Evolutionary conservation across 176 grass and related monocot species (phyloP), one percentile per base, ranked within the genome.

Genomic region (Lolium rigidum): DNA sequence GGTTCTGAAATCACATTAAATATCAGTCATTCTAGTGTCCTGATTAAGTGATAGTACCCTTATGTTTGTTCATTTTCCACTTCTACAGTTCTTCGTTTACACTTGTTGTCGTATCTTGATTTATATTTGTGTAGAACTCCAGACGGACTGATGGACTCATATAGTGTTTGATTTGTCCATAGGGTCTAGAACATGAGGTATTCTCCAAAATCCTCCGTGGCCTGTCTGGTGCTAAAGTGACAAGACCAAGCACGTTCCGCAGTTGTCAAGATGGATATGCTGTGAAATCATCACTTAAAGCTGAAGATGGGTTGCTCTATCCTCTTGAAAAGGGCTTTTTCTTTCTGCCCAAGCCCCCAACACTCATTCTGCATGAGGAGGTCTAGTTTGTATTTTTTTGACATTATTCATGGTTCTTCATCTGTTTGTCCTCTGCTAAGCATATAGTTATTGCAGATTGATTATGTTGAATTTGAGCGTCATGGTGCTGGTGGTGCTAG

Each of bases 301-400:
- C 97, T 86, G 97, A 98, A 94, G 97, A 98, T 89, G 97, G 97
- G 39, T 78, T 95, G 62, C 70, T 98, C 50, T 98, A 98, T 86
- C 94, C 94, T 9, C 97, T 98, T 83, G 97, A 98, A 82, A 98
- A 98, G 82, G 93, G 97, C 70, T 95, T 98, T 80, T 98, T 98
- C 93, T 98, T 98, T 86, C 88, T 98, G 46, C 94, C 97, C 63
- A 98, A 98, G 84, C 97, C 97, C 54, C 97, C 97, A 4, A 98
- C 97, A 62, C 97, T 98, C 52, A 98, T 98, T 88, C 97, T 98
- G 73, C 97, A 98, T 82, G 97, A 98, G 79, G 97, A 98, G 92
- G 94, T 95, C 35, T 59, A 39, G 31, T 88, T 77, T 81, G 25
- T 72, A 68, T 12, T 58, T 74, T 86, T 11, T 77, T 60, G 20